A percentile compares a stretch with the other conserved stretches of the same genome.
These are phyloP conservation scores for Neurospora africana DNA, from an alignment of 495 filamentous ascomycete species.

Conservation along the genomic window DNA sequence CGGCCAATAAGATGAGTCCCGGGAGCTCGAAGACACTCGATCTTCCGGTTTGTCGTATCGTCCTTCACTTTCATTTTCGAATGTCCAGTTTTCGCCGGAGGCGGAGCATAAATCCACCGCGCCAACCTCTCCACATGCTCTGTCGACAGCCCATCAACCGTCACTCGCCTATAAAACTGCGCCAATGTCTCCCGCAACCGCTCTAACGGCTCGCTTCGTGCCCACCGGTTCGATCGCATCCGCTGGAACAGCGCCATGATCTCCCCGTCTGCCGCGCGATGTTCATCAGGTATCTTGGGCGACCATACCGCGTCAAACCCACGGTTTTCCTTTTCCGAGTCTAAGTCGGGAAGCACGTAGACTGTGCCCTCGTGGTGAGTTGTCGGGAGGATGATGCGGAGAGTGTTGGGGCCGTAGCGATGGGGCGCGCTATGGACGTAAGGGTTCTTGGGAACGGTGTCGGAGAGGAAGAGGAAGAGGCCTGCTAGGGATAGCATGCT, in stretches of 20 bases:
- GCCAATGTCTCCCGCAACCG: not conserved
- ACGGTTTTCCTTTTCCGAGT: not conserved
- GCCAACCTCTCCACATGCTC: not conserved
- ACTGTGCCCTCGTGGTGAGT: not conserved
- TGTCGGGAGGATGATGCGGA: not conserved
- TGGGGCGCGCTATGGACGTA: not conserved
- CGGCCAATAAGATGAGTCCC: not conserved
- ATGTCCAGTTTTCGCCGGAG: not conserved
- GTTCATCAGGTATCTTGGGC: not conserved
- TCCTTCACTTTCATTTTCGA: not conserved
- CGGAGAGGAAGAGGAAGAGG: not conserved
- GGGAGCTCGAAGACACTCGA: not conserved
- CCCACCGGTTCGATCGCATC: not conserved
- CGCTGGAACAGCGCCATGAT: not conserved
- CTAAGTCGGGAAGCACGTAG: not conserved
- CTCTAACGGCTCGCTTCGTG: not conserved
- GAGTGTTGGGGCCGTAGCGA: not conserved
- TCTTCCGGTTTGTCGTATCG: not conserved
- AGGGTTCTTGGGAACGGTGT: not conserved
- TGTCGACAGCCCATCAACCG: not conserved
- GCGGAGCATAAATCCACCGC: not conserved
- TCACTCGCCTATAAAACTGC: not conserved
- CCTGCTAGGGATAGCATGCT: not conserved
- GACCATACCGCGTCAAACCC: not conserved
- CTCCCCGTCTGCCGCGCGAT: not conserved